These are phyloP conservation scores for Auricularia cornea DNA, from an alignment of 768 basidiomycete genomes.

Conservation along the genomic window DNA sequence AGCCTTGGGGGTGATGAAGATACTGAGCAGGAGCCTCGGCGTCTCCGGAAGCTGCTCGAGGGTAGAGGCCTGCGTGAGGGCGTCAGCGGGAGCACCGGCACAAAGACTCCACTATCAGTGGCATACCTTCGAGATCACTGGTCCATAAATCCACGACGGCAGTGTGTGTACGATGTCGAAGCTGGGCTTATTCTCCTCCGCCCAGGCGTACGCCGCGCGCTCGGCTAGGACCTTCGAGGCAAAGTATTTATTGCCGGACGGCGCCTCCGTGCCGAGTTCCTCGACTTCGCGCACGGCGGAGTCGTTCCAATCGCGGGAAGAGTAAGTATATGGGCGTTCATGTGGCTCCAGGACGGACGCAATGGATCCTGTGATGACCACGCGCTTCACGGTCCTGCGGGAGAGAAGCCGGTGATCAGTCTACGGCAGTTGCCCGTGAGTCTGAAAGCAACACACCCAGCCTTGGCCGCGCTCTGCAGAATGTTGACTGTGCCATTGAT, in stretches of 20 bases:
- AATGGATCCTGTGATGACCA: constrained; percentile 24
- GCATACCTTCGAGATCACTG: not conserved
- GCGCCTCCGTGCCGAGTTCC: not conserved
- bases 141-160: not conserved
- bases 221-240: constrained; percentile 6
- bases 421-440: not conserved
- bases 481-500: constrained; percentile 27
- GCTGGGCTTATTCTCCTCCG: not conserved
- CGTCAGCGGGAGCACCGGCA: too few relatives aligned
- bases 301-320: not conserved
- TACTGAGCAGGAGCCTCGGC: too few relatives aligned
- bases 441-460: constrained; percentile 6
- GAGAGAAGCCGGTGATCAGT: not conserved
- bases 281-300: not conserved
- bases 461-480: constrained; percentile 14
- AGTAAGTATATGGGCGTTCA: not conserved
- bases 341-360: not conserved
- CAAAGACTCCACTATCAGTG: not conserved
- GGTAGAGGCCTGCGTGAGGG: not conserved
- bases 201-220: not conserved
- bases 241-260: not conserved
- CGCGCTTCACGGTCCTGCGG: constrained; percentile 16
- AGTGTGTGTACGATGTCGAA: not conserved
- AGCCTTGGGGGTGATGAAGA: not conserved
- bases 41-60: not conserved